A percentile compares a stretch with the other conserved stretches of the same genome.
Conservation (phyloP, 2,329 filamentous ascomycete species). For the Sporothrix brunneoviolacea region DNA sequence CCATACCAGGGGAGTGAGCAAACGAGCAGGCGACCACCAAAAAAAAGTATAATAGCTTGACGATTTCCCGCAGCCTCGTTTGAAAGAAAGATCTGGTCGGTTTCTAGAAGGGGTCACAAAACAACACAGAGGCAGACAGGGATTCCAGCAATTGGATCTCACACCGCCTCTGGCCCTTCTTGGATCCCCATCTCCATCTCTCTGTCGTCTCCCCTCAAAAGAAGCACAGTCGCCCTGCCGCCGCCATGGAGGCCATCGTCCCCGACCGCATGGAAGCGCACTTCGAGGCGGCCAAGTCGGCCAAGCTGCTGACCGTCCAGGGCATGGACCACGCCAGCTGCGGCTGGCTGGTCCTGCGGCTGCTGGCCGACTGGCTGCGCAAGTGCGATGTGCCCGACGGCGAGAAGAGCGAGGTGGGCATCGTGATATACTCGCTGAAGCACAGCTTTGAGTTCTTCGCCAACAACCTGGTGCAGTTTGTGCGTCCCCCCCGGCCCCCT, state of each 20-base stretch:
- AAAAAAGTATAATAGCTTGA: no score
- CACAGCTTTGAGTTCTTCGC: constrained; percentile 16
- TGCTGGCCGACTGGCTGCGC: constrained; percentile 5
- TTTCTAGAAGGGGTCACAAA: no score
- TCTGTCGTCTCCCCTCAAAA: no score
- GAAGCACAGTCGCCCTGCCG: background rate
- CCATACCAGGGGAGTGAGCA: no score
- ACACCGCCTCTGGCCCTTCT: no score
- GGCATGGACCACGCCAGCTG: background rate
- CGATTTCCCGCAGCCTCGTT: no score
- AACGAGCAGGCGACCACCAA: no score
- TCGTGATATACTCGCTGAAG: constrained; percentile 16
- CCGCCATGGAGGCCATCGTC: constrained; percentile 1
- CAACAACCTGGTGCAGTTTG: constrained; percentile 10
- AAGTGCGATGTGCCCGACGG: background rate
- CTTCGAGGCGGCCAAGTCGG: constrained; percentile 1
- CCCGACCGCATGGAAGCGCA: background rate
- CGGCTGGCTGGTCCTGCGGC: background rate
- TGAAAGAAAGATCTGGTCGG: no score
- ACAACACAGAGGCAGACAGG: no score
- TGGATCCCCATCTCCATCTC: no score
- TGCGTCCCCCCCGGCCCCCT: no score
- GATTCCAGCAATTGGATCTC: no score
- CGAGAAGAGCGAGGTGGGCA: constrained; percentile 11
- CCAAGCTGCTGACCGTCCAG: constrained; percentile 2